Conservation (phyloP, 495 filamentous ascomycete genomes). For the Hypoxylon lienhwacheense region DNA sequence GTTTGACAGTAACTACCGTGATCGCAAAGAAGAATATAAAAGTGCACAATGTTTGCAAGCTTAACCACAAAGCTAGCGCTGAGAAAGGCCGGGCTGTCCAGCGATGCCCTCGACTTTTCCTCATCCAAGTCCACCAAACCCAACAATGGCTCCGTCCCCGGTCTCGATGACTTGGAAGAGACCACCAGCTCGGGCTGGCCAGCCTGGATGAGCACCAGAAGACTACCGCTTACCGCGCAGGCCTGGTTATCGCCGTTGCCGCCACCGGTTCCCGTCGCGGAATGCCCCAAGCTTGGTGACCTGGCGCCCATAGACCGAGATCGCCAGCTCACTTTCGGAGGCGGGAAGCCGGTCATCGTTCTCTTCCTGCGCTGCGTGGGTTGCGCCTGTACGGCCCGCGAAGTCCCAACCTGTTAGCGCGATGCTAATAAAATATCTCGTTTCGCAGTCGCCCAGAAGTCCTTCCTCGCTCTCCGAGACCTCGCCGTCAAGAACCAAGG, state of each 20-base stretch:
- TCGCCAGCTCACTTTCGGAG: constrained; percentile 44
- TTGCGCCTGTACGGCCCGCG: constrained; percentile 51
- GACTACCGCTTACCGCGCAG: constrained; percentile 50
- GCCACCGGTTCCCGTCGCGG: constrained; percentile 49
- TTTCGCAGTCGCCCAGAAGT: constrained; percentile 56
- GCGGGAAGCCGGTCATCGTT: constrained; percentile 47
- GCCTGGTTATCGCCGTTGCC: constrained; percentile 51
- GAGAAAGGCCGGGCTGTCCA: constrained; percentile 49
- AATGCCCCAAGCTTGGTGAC: constrained; percentile 47
- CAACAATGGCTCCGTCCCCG: constrained; percentile 21
- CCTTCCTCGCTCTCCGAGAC: constrained; percentile 52
- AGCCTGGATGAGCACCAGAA: constrained; percentile 44
- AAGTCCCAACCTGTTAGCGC: background rate
- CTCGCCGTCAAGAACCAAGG: constrained; percentile 47
- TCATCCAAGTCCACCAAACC: constrained; percentile 35
- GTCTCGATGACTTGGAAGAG: constrained; percentile 34
- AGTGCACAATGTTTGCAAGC: constrained; percentile 47
- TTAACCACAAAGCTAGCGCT: constrained; percentile 53
- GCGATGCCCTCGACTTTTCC: constrained; percentile 43
- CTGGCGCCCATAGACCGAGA: constrained; percentile 52
- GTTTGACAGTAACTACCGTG: constrained; percentile 1
- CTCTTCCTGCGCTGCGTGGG: constrained; percentile 59
- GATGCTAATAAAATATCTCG: constrained; percentile 20
- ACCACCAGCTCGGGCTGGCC: constrained; percentile 41
- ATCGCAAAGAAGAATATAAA: background rate